Percentiles rank a stretch among this genome's conserved stretches.
These are phyloP conservation scores for Massariosphaeria phaeospora DNA, from an alignment of 495 filamentous ascomycete species.

Conservation along the genomic window DNA sequence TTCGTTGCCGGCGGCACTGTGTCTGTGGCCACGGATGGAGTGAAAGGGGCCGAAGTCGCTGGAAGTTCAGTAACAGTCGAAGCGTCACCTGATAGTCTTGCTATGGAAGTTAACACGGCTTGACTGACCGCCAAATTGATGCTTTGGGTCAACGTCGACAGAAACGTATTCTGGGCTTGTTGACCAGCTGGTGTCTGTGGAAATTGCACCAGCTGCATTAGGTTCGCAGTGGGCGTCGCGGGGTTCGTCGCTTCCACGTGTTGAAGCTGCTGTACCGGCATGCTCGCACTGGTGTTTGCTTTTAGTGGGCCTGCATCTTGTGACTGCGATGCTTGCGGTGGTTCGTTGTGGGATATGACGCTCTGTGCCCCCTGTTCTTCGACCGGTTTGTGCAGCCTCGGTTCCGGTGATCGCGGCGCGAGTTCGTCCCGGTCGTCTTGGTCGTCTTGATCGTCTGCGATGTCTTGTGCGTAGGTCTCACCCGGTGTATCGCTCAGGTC, in stretches of 20 bases:
- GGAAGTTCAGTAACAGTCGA: not conserved
- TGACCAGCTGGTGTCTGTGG: not conserved
- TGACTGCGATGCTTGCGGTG: too few species aligned
- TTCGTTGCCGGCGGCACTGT: not conserved
- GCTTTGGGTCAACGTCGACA: not conserved
- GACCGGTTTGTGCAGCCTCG: not conserved
- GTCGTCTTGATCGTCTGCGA: slow-evolving; percentile 1
- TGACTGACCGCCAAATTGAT: not conserved
- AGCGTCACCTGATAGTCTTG: not conserved
- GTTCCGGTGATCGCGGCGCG: slow-evolving; percentile 6
- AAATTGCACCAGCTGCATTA: slow-evolving; percentile 10
- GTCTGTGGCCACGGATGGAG: not conserved
- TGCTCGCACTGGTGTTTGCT: too few species aligned
- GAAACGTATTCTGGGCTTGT: slow-evolving; percentile 3
- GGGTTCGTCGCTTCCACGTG: not conserved
- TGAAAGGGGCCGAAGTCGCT: not conserved
- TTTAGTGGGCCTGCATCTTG: too few species aligned
- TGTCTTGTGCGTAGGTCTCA: not conserved
- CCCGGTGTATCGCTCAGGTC: not conserved
- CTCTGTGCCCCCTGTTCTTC: too few species aligned
- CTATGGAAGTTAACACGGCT: not conserved
- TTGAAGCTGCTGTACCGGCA: not conserved
- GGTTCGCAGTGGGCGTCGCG: not conserved
- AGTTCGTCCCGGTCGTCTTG: slow-evolving; percentile 22
- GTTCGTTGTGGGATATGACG: too few species aligned